phyloP scores from a whole-genome alignment of 2,329 filamentous ascomycete species.

The Ascochyta koolunga region DNA sequence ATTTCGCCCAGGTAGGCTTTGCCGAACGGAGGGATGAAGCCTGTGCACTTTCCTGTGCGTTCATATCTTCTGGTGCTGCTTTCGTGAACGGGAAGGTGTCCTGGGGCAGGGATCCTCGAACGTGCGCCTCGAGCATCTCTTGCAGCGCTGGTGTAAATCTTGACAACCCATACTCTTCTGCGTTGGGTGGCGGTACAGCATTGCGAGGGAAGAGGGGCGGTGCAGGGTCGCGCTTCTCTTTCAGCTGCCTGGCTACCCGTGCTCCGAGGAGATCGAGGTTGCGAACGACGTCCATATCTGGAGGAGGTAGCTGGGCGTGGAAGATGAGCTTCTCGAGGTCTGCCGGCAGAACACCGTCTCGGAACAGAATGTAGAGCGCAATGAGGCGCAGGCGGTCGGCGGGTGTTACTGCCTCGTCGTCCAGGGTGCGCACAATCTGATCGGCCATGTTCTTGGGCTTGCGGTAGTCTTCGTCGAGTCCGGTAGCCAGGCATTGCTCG shows the following conservation, averaged over 20 bases:
- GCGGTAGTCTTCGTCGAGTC: constrained; percentile 87
- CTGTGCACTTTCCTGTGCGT: constrained; percentile 57
- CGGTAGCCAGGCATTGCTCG: constrained; percentile 84
- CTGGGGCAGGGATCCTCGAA: constrained; percentile 50
- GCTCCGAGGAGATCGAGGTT: constrained; percentile 86
- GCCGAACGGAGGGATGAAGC: constrained; percentile 80
- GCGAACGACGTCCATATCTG: constrained; percentile 73
- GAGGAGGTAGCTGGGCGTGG: constrained; percentile 77
- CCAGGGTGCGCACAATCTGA: constrained; percentile 83
- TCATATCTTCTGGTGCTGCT: constrained; percentile 65
- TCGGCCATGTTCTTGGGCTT: constrained; percentile 90
- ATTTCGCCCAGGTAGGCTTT: constrained; percentile 93
- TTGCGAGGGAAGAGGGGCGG: constrained; percentile 76
- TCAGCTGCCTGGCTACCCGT: constrained; percentile 72
- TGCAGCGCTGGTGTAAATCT: constrained; percentile 84
- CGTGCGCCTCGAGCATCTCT: constrained; percentile 77
- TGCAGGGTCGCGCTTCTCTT: constrained; percentile 72
- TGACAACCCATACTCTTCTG: constrained; percentile 82
- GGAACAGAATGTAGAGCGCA: constrained; percentile 82
- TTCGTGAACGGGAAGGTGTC: constrained; percentile 57
- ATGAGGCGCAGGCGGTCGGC: constrained; percentile 84
- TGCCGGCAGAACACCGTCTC: constrained; percentile 80
- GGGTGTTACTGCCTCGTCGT: constrained; percentile 75
- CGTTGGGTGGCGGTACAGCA: constrained; percentile 55
- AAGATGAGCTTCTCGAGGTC: constrained; percentile 84